Evolutionary conservation across 2,329 filamentous ascomycete genomes (phyloP).

Genomic region (Shiraia sp.): DNA sequence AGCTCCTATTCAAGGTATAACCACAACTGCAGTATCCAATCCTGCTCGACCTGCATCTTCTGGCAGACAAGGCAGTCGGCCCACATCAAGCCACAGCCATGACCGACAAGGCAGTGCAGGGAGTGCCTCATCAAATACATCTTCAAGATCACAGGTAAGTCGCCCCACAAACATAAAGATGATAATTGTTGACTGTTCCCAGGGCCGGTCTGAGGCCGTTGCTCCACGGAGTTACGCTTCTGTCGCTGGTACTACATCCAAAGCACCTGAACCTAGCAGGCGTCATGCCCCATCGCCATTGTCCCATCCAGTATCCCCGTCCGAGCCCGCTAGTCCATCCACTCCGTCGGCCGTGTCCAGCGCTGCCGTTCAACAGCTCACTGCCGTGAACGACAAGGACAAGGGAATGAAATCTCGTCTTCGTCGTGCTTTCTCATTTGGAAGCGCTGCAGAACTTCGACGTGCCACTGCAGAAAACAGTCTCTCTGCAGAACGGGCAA

Average conservation of each 20-base stretch:
- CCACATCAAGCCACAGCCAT: constrained; percentile 40
- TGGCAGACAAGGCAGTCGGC: constrained; percentile 33
- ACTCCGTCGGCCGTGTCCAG: constrained; percentile 50
- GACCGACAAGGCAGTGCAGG: constrained; percentile 45
- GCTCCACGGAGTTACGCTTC: constrained; percentile 22
- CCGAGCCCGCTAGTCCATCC: constrained; percentile 31
- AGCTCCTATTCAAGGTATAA: constrained; percentile 11
- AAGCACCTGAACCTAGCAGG: constrained; percentile 46
- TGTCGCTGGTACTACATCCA: constrained; percentile 17
- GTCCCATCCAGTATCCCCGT: constrained; percentile 48
- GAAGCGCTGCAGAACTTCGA: constrained; percentile 87
- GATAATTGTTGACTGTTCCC: constrained; percentile 1
- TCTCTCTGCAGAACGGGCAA: constrained; percentile 54
- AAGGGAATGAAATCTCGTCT: constrained; percentile 85
- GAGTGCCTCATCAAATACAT: constrained; percentile 40
- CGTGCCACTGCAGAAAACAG: constrained; percentile 71
- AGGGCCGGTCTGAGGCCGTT: constrained; percentile 31
- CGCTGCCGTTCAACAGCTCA: constrained; percentile 80
- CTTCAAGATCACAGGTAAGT: constrained; percentile 42
- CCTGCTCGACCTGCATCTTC: constrained; percentile 32
- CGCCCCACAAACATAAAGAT: background rate
- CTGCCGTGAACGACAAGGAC: constrained; percentile 84
- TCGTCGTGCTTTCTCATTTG: constrained; percentile 92
- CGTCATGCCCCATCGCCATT: constrained; percentile 53
- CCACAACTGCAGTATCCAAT: constrained; percentile 16